phyloP scores from a whole-genome alignment of 208 protist species.

The Leishmania mexicana region DNA sequence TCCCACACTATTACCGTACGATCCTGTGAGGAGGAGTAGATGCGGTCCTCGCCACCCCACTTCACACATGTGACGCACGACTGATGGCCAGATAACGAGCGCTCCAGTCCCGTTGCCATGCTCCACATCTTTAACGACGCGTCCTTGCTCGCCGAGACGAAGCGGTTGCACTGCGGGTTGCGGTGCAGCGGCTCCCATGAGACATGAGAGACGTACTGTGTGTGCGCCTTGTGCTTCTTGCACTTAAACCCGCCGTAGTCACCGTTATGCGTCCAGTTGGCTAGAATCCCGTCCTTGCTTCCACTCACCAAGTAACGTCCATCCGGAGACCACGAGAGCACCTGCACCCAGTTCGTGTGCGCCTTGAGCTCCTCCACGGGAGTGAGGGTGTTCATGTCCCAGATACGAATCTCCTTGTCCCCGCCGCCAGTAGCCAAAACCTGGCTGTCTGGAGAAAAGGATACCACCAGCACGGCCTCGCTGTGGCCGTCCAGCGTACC shows the following conservation, averaged over 20 bases:
- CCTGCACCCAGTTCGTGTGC: constrained; percentile 97
- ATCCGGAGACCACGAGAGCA: constrained; percentile 96
- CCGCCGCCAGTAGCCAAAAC: constrained; percentile 94
- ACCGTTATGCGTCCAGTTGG: constrained; percentile 92
- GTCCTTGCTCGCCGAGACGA: constrained; percentile 95
- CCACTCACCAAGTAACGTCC: constrained; percentile 93
- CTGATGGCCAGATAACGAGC: constrained; percentile 96
- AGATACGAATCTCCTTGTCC: constrained; percentile 97
- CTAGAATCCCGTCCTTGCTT: constrained; percentile 93
- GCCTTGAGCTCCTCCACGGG: constrained; percentile 91
- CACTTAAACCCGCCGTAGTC: constrained; percentile 79
- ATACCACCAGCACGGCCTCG: constrained; percentile 93
- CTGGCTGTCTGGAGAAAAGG: constrained; percentile 95
- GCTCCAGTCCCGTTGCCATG: constrained; percentile 57
- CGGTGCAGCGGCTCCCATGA: constrained; percentile 97
- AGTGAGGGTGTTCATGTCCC: constrained; percentile 97
- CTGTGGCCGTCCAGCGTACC: constrained; percentile 94
- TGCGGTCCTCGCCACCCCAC: constrained; percentile 95
- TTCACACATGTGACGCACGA: constrained; percentile 96
- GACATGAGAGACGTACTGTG: constrained; percentile 95
- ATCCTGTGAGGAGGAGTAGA: constrained; percentile 98
- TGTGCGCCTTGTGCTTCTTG: constrained; percentile 92
- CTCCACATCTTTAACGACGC: constrained; percentile 92
- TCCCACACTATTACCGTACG: constrained; percentile 97
- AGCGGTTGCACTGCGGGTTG: constrained; percentile 77